Evolutionary conservation across 495 filamentous ascomycete species (phyloP), one percentile per base, ranked within the genome.

Genomic region (Astrothelium subdiscretum): DNA sequence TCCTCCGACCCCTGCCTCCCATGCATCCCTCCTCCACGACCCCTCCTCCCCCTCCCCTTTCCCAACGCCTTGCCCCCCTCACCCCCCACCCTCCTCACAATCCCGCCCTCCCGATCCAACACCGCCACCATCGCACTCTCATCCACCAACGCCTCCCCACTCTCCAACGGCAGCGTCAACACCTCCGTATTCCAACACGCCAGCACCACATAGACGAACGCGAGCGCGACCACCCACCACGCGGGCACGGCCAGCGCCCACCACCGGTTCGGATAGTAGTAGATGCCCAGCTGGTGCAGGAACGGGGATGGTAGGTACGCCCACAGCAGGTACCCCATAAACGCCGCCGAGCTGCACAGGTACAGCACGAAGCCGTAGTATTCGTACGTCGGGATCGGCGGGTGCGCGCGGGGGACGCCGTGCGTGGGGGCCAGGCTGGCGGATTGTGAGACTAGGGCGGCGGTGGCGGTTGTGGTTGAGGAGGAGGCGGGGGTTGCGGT

Each of bases 301-400:
- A 97, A 90, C 0, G 91, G 89, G 22, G 88, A 90, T 0, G 94
- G 94, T 2, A 96, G 85, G 72, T 91, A 97, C 13, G 89, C 87
- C 94, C 95, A 98, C 2, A 97, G 81, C 11, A 97, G 78, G 71
- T 97, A 97, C 58, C 96, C 86, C 29, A 92, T 72, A 71, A 97
- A 97, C 1, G 81, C 84, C 40, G 91, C 76, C 15, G 82, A 87
- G 38, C 85, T 89, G 68, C 89, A 87, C 29, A 98, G 80, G 72
- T 98, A 97, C 29, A 98, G 81, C 58, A 94, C 92, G 75, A 98
- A 97, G 65, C 94, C 94, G 72, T 98, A 97, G 81, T 98, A 98
- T 71, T 98, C 94, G 73, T 98, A 97, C 0, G 94, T 98, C 10
- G 94, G 94, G 1, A 97, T 91, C 67, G 91, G 92, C 0, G 94